A percentile compares a stretch with the other conserved stretches of the same genome.
These are phyloP conservation scores for Dimocarpus longan DNA, from an alignment of 345 rosid species.

Conservation along the genomic window DNA sequence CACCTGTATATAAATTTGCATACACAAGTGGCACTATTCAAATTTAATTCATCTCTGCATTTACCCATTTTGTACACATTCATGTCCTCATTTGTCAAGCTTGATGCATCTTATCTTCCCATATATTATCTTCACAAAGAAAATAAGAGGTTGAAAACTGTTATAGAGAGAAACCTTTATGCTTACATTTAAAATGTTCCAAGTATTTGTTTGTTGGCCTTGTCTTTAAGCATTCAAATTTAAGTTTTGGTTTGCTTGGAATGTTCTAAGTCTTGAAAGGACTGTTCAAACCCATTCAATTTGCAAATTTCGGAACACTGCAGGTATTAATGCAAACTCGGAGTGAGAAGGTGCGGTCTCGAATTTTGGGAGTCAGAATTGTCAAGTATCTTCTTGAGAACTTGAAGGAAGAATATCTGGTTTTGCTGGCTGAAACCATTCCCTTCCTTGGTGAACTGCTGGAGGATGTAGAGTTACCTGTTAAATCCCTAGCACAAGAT, in stretches of 20 bases:
- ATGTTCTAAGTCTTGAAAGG: not conserved
- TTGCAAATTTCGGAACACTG: not conserved
- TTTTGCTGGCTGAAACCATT: conserved; percentile 75
- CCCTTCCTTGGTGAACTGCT: conserved; percentile 91
- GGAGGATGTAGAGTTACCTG: conserved; percentile 82
- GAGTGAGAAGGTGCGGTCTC: conserved; percentile 75
- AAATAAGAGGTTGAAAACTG: not conserved
- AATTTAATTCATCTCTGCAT: not conserved
- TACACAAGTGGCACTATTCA: not conserved
- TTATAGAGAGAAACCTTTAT: not conserved
- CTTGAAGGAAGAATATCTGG: conserved; percentile 86
- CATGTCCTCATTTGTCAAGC: not conserved
- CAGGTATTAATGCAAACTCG: conserved; percentile 95
- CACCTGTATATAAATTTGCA: not conserved
- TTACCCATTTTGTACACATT: not conserved
- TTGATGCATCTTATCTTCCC: not conserved
- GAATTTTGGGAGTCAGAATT: conserved; percentile 73
- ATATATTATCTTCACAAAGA: not conserved
- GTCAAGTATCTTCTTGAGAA: conserved; percentile 70
- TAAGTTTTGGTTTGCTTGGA: not conserved
- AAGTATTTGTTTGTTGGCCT: not conserved
- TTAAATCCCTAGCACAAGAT: conserved; percentile 81
- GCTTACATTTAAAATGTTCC: not conserved
- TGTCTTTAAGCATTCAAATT: not conserved
- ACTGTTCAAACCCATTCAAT: not conserved